Evolutionary conservation across 345 rosid genomes (phyloP), one percentile per base, ranked within the genome.

Genomic region (Corymbia maculata): DNA sequence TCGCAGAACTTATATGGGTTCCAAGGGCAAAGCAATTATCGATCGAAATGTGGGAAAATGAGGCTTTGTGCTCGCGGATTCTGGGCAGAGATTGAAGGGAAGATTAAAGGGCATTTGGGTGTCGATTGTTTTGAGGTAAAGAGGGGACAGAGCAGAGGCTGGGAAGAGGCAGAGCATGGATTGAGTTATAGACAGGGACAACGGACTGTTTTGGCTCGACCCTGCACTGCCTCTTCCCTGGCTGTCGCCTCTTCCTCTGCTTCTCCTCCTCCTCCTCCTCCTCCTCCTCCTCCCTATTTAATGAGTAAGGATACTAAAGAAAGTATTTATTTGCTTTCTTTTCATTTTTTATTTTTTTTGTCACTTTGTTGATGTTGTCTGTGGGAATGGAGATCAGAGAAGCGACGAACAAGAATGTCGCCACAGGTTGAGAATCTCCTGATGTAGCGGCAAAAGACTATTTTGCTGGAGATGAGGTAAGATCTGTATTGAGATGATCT

Each of bases 211-310:
- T 42, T 75, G 91, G 92, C 93, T 95, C 89, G 85, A 92, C 95
- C 97, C 90, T 96, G 98, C 98, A 95, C 98, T 96, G 98, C 98
- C 98, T 96, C 98, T 96, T 96, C 98, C 96, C 97, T 96, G 97
- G 98, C 96, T 80, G 86, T 49, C 79, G 90, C 88, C 89, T 87
- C 88, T 70, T 44, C 84, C 84, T 42, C 84, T 42, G 84, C 84
- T 36, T 42, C 49, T 42, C 49, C 49, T 57, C 59, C 42, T n/a
- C 44, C 36, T 57, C 14, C 85, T 53, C 44, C 84, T 36, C 19
- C 49, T 42, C 49, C 49, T 57, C 59, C 42, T n/a, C 44, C 36
- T 57, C 14, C 85, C 84, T 59, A 44, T 42, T 32, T 68, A 7
- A 59, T 68, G 50, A 45, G 5, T n/a, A 30, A 28, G 28, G 26